Percentiles rank a stretch among this genome's conserved stretches.
These are phyloP conservation scores for Psilocybe sp. DNA, from an alignment of 768 basidiomycete species.

Conservation along the genomic window DNA sequence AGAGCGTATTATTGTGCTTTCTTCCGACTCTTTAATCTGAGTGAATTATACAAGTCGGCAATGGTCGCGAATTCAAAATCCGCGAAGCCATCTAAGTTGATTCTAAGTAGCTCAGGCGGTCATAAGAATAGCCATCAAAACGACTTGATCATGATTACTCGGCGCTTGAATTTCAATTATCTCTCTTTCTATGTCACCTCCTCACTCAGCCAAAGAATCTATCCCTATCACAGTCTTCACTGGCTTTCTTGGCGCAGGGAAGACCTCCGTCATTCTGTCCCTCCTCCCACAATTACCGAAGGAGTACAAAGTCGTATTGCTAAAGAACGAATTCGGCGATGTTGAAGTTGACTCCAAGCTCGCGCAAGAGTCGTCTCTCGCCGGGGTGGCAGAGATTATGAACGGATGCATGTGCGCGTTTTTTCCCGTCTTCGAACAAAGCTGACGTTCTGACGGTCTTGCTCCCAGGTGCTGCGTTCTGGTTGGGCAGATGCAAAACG, in stretches of 20 bases:
- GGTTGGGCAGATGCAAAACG: conserved; percentile 92
- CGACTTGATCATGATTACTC: no score
- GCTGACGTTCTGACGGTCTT: background rate
- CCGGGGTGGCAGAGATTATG: conserved; percentile 89
- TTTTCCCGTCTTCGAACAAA: background rate
- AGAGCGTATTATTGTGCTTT: no score
- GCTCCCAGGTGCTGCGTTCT: conserved; percentile 83
- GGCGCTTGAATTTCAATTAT: no score
- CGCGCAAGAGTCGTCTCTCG: conserved; percentile 76
- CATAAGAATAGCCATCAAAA: no score
- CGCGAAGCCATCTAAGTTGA: no score
- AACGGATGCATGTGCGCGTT: conserved; percentile 89
- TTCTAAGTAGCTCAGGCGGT: no score
- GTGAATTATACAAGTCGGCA: no score
- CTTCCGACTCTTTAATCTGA: no score
- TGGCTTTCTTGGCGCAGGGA: conserved; percentile 86
- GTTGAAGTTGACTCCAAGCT: conserved; percentile 93
- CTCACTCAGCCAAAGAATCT: conserved; percentile 18
- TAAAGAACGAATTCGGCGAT: conserved; percentile 98
- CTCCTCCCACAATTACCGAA: conserved; percentile 78
- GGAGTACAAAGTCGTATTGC: conserved; percentile 83
- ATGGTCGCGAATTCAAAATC: no score
- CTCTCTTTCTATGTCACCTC: no score
- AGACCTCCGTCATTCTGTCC: conserved; percentile 79
- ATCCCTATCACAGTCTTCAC: conserved; percentile 95